These are phyloP conservation scores for Pichia sp. DNA, from an alignment of 1,139 yeast species.

Conservation along the genomic window DNA sequence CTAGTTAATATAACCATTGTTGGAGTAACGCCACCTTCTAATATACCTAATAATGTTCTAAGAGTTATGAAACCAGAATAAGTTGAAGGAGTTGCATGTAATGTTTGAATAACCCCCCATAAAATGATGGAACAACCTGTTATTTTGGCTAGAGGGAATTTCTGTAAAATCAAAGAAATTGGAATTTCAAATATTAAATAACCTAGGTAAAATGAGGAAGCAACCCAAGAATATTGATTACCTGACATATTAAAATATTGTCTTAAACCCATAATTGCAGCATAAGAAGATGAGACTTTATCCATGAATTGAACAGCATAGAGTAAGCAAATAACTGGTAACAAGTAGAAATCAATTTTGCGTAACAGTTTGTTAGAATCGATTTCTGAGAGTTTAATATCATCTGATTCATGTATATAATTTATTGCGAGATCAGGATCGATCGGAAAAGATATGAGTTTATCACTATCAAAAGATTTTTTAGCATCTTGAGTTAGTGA, in stretches of 20 bases:
- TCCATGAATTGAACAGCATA: conserved; percentile 58
- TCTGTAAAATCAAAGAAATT: conserved; percentile 35
- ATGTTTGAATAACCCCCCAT: conserved; percentile 37
- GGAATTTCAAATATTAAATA: conserved; percentile 40
- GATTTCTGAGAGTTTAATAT: too few relatives aligned
- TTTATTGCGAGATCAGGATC: too few relatives aligned
- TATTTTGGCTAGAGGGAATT: conserved; percentile 35
- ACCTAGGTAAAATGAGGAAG: conserved; percentile 46
- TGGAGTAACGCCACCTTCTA: conserved; percentile 52
- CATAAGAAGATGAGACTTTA: conserved; percentile 51
- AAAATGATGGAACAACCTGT: conserved; percentile 31
- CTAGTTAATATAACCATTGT: conserved; percentile 51
- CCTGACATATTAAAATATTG: conserved; percentile 42
- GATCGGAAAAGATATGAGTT: too few relatives aligned
- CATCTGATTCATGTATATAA: too few relatives aligned
- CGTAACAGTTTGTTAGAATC: too few relatives aligned
- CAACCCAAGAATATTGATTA: conserved; percentile 44
- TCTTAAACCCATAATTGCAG: conserved; percentile 45
- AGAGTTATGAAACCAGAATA: conserved; percentile 33
- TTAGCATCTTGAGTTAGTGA: too few relatives aligned
- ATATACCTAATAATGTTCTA: conserved; percentile 42
- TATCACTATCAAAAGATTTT: too few relatives aligned
- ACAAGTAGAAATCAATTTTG: conserved; percentile 37
- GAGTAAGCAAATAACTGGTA: conserved; percentile 46
- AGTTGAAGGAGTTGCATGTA: conserved; percentile 33